Evolutionary conservation across 2,329 filamentous ascomycete genomes (phyloP).

Genomic region (Diaporthe sp.): DNA sequence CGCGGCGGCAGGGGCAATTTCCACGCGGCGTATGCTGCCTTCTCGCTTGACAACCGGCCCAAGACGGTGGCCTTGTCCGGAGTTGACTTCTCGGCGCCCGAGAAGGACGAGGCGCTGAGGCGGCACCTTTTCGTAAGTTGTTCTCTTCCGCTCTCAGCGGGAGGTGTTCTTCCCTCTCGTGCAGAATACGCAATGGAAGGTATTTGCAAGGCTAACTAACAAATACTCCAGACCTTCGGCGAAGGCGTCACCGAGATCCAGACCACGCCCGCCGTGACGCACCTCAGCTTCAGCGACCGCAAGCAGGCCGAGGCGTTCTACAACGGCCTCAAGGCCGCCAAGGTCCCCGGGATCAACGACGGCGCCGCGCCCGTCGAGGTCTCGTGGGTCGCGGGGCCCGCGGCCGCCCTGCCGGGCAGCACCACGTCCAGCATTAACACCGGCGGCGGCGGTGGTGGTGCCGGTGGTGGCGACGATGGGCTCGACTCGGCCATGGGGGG

Average conservation of each 20-base stretch:
- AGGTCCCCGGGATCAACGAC: slow-evolving; percentile 73
- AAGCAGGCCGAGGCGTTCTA: slow-evolving; percentile 80
- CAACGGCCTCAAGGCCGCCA: slow-evolving; percentile 67
- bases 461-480: neutral
- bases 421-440: slow-evolving; percentile 39
- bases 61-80: slow-evolving; percentile 76
- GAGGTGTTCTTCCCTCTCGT: no score
- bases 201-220: slow-evolving; percentile 45
- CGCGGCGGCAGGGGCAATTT: slow-evolving; percentile 62
- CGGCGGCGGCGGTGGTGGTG: slow-evolving; percentile 40
- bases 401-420: slow-evolving; percentile 44
- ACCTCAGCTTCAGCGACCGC: slow-evolving; percentile 76
- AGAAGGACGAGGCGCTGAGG: slow-evolving; percentile 77
- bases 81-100: slow-evolving; percentile 71
- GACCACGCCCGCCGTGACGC: slow-evolving; percentile 60
- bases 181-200: no score
- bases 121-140: slow-evolving; percentile 77
- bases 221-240: slow-evolving; percentile 65
- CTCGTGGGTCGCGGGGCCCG: slow-evolving; percentile 68
- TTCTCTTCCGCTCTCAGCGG: no score
- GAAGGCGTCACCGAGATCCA: slow-evolving; percentile 72
- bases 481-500: slow-evolving; percentile 23
- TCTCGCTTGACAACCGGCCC: slow-evolving; percentile 82
- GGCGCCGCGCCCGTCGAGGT: slow-evolving; percentile 77
- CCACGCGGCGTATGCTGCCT: slow-evolving; percentile 71